These are phyloP conservation scores for Phytopythium montanum DNA, from an alignment of 352 stramenopile species.

Conservation along the genomic window DNA sequence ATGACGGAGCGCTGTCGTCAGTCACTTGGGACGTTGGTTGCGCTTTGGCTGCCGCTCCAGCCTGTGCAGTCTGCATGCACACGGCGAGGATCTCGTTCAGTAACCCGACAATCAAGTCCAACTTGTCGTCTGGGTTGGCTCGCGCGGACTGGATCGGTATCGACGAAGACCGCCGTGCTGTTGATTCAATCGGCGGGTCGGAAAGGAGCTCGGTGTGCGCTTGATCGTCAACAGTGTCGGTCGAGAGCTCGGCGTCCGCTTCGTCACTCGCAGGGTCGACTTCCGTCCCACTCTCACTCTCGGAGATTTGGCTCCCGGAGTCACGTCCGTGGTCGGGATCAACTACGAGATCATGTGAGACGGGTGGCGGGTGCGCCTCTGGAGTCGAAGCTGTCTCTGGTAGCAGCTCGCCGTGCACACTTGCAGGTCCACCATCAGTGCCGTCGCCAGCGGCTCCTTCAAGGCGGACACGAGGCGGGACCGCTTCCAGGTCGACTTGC, in stretches of 20 bases:
- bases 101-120: conserved; percentile 31
- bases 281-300: not conserved
- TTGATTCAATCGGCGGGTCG: not conserved
- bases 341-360: not conserved
- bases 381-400: not conserved
- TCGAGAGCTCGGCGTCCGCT: not conserved
- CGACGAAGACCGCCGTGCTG: not conserved
- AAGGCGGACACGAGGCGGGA: conserved; percentile 1
- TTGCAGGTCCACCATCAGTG: not conserved
- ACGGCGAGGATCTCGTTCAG: conserved; percentile 33
- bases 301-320: not conserved
- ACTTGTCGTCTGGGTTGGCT: conserved; percentile 15
- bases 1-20: not conserved
- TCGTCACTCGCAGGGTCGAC: not conserved
- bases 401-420: not conserved
- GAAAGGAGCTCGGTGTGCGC: not conserved
- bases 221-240: too few species aligned
- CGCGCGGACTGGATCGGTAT: not conserved
- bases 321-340: not conserved
- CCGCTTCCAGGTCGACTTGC: conserved; percentile 13
- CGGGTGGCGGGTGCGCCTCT: not conserved
- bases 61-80: not conserved
- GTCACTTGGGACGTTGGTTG: not conserved
- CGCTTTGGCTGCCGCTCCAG: not conserved
- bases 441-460: not conserved